Evolutionary conservation across 441 rosid species (phyloP).

Genomic region (Croton laevigatus): DNA sequence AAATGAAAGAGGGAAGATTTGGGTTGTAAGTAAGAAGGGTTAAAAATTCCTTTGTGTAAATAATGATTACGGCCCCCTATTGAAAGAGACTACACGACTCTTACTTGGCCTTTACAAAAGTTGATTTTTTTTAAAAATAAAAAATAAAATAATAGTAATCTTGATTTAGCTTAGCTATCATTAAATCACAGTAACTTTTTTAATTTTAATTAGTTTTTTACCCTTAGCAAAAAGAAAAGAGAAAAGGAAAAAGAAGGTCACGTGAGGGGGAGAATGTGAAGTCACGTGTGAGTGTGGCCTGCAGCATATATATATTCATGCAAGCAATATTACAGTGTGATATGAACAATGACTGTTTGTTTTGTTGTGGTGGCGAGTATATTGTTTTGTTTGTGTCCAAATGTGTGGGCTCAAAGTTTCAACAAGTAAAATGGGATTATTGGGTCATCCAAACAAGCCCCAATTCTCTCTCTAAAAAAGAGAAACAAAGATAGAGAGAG

Average conservation of each 20-base stretch:
- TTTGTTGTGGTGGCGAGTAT: slow-evolving; percentile 41
- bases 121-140: neutral
- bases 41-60: slow-evolving; percentile 9
- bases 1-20: slow-evolving; percentile 5
- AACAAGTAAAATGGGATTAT: slow-evolving; percentile 31
- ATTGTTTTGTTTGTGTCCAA: slow-evolving; percentile 54
- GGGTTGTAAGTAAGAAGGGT: slow-evolving; percentile 13
- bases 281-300: slow-evolving; percentile 41
- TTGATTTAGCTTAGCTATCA: slow-evolving; percentile 2
- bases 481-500: neutral
- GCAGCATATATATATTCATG: slow-evolving; percentile 39
- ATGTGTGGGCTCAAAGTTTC: slow-evolving; percentile 44
- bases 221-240: neutral
- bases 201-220: neutral
- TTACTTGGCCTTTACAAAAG: slow-evolving; percentile 7
- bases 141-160: neutral
- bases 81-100: slow-evolving; percentile 6
- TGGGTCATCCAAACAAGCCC: slow-evolving; percentile 24
- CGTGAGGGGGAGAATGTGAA: slow-evolving; percentile 34
- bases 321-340: slow-evolving; percentile 50
- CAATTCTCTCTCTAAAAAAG: slow-evolving; percentile 1
- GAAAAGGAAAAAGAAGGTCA: slow-evolving; percentile 1
- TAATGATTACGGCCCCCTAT: slow-evolving; percentile 17
- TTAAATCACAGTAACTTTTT: neutral
- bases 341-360: slow-evolving; percentile 50